phyloP scores from a whole-genome alignment of 306 rosid species.

The Vachellia collinsii region DNA sequence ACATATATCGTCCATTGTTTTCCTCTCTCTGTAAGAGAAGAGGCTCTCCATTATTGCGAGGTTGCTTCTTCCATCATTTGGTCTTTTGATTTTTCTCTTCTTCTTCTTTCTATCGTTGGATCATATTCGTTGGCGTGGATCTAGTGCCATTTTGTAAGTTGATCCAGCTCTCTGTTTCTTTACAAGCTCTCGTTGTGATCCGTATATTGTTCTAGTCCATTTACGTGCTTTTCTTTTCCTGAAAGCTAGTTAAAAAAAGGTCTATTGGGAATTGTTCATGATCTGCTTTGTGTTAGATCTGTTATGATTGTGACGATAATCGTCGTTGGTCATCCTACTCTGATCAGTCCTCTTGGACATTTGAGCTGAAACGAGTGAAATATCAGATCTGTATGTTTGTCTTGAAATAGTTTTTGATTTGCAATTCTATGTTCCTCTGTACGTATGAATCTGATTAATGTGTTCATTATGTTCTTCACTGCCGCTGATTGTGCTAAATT shows the following conservation, averaged over 20 bases:
- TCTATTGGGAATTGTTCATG: slow-evolving; percentile 25
- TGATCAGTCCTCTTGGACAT: slow-evolving; percentile 37
- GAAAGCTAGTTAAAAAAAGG: slow-evolving; percentile 34
- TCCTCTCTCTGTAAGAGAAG: slow-evolving; percentile 9
- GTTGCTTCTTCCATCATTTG: slow-evolving; percentile 25
- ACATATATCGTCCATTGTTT: neutral
- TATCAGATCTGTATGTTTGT: slow-evolving; percentile 43
- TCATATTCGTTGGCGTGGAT: neutral
- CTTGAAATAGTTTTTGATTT: slow-evolving; percentile 15
- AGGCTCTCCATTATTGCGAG: slow-evolving; percentile 34
- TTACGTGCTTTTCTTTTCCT: neutral
- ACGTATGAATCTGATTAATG: slow-evolving; percentile 32
- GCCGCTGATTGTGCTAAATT: slow-evolving; percentile 24
- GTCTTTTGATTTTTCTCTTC: slow-evolving; percentile 12
- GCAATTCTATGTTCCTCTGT: slow-evolving; percentile 1
- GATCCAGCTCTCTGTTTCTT: neutral
- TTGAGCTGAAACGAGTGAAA: slow-evolving; percentile 25
- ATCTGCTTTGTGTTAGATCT: slow-evolving; percentile 62
- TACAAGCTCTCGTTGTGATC: neutral
- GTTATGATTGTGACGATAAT: slow-evolving; percentile 16
- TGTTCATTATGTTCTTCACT: slow-evolving; percentile 23
- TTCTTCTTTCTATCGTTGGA: neutral
- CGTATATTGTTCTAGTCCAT: slow-evolving; percentile 10
- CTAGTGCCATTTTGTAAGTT: slow-evolving; percentile 42
- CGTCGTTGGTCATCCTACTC: neutral